These are phyloP conservation scores for Pleurotus tuoliensis DNA, from an alignment of 768 basidiomycete species.

Conservation along the genomic window DNA sequence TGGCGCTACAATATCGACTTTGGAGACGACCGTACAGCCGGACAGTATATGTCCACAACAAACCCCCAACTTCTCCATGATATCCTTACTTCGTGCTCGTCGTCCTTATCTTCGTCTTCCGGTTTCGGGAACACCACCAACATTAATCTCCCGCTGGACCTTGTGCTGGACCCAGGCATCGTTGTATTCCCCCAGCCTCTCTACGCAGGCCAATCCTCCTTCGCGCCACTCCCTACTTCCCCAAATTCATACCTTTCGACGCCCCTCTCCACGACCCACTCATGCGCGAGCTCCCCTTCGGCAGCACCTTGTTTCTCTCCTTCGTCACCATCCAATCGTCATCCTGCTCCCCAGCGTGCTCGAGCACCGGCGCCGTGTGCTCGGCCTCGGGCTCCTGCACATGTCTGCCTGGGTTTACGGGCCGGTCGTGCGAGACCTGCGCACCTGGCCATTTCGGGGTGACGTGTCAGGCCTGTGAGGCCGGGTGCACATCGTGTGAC, in stretches of 20 bases:
- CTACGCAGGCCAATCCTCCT: slow-evolving; percentile 51
- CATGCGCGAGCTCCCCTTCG: too few species aligned
- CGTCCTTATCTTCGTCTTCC: slow-evolving; percentile 42
- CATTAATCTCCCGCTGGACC: slow-evolving; percentile 45
- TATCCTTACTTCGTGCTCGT: slow-evolving; percentile 49
- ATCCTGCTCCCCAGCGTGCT: too few species aligned
- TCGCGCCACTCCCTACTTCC: slow-evolving; percentile 41
- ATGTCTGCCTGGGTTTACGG: too few species aligned
- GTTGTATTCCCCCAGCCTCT: slow-evolving; percentile 46
- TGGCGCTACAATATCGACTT: slow-evolving; percentile 51
- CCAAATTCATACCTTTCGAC: slow-evolving; percentile 33
- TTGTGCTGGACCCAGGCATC: slow-evolving; percentile 54
- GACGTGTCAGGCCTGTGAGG: too few species aligned
- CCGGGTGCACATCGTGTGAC: too few species aligned
- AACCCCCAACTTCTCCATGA: slow-evolving; percentile 56
- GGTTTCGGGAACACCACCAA: slow-evolving; percentile 51
- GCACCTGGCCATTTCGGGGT: too few species aligned
- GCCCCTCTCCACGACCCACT: too few species aligned
- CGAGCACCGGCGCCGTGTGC: too few species aligned
- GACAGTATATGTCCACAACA: slow-evolving; percentile 55
- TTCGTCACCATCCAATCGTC: too few species aligned
- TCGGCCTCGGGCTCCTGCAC: too few species aligned
- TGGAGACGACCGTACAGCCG: slow-evolving; percentile 48
- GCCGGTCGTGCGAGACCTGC: too few species aligned
- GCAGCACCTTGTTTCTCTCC: too few species aligned